Evolutionary conservation across 805 yeast species (phyloP), one percentile per base, ranked within the genome.

Genomic region (Lachancea sp.): DNA sequence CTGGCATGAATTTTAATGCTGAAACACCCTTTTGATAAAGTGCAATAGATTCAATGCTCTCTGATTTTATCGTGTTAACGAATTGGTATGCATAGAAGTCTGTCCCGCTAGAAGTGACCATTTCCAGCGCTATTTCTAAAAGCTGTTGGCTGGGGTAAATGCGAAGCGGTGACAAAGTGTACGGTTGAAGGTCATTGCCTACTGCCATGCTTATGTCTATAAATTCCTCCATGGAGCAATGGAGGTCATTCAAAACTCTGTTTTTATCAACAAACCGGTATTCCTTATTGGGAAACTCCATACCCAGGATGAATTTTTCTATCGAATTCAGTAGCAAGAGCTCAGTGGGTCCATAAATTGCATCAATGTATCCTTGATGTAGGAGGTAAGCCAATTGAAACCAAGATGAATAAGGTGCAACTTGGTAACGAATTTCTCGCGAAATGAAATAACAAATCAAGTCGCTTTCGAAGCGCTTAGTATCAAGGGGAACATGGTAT

Each of bases 311-410:
- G 43, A 88, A 77, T 48, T 76, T 81, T 42, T 85, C 92, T 20
- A 83, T 71, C 18, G 74, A 72, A 4, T 63, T 64, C 34, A 76
- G 60, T 56, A 90, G 65, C 32, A 89, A 64, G 28, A 79, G 70
- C 52, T 92, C 97, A 1, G 88, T 80, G 6, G 96, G 80, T 1
- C 95, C 96, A 61, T 78, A 84, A 26, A 89, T 77, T 4, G 83
- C 78, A 58, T 89, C 88, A 37, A 90, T 74, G 34, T 69, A 63
- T 0, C 67, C 69, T 36, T 67, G 68, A 33, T 72, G 72, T 46
- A 72, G 70, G 51, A 90, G 64, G 53, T 86, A 87, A 5, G 83
- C 76, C 51, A 92, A 68, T 61, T 90, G 96, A 29, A 80, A 74
- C 64, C 87, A 78, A 0, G 96, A 77, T 32, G 78, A 71, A 55